Evolutionary conservation across 495 filamentous ascomycete genomes (phyloP), one percentile per base, ranked within the genome.

Genomic region (Monascus purpureus): DNA sequence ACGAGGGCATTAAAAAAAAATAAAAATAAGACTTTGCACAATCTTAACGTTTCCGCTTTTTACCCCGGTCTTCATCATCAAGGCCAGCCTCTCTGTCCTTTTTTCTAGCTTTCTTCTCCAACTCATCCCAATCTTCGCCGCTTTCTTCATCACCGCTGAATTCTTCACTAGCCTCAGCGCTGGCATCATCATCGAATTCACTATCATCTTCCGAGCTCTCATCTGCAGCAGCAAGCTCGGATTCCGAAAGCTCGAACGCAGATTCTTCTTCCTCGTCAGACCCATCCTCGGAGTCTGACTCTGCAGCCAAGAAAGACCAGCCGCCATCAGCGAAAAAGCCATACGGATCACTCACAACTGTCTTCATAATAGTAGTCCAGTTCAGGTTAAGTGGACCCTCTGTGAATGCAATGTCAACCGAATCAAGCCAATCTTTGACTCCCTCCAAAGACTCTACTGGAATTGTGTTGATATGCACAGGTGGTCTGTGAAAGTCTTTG

Each of bases 281-380:
- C 0, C 63, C 72, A 32, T 73, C 86, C 29, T 94, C 86, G 3
- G 79, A 82, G 42, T 96, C 92, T 1, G 77, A 83, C 25, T 95
- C 88, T 33, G 77, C 79, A 18, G 74, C 71, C 33, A 99, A 52
- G 73, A 96, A 95, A 9, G 75, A 78, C 92, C 92, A 99, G 15
- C 92, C 92, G 17, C 92, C 92, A 46, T 96, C 87, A 17, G 65
- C 68, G 52, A 93, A 99, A 72, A 99, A 99, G 35, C 76, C 72
- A 45, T 96, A 87, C 6, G 92, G 82, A 52, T 99, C 82, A 25
- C 80, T 74, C 19, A 78, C 83, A 12, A 99, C 86, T 0, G 92
- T 99, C 65, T 99, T 99, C 87, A 99, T 99, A 50, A 99, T 99
- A 13, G 85, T 93, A 6, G 79, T 75, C 92, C 92, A 99, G 61